Evolutionary conservation across 1,139 yeast species (phyloP), one percentile per base, ranked within the genome.

Genomic region (Candida tetrigidarum): DNA sequence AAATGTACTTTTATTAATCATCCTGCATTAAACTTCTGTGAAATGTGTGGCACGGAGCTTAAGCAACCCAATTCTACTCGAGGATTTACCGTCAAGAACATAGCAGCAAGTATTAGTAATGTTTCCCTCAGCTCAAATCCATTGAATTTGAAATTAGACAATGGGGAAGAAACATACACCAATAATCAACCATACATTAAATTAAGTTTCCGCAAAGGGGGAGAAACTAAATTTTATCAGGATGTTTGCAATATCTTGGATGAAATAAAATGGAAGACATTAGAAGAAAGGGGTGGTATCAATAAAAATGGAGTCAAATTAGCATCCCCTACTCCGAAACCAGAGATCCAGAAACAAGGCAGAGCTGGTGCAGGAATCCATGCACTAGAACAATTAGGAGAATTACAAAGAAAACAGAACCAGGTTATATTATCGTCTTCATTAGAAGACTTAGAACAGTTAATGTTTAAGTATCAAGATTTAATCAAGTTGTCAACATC

Each of bases 1-100:
- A 74, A 78, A 37, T 93, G 98, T 57, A 93, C 98, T 0, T 93
- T 92, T 57, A 69, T 81, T 12, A 93, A 93, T 60, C 97, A 92
- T 62, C 87, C 92, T 0, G 80, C 88, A 3, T 69, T 93, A 71
- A 69, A 76, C 39, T 75, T 72, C 50, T 93, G 99, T 62, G 99
- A 93, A 62, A 78, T 93, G 60, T 93, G 98, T 67, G 97, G 96
- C 0, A 71, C 85, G 0, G 74, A 77, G 38, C 67, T 88, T 37
- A 57, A 53, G 41, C 53, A 46, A 3, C 11, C 26, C 2, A 30
- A 19, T 38, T 46, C 4, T 25, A 64, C 5, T 62, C 66, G 11
- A 46, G 30, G 35, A 52, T 32, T 32, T 6, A 32, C 36, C 9
- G 36, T 32, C 10, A 19, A 32, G 23, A 49, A 48, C 33, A 38